Percentiles rank a stretch among this genome's conserved stretches.
phyloP scores from a whole-genome alignment of 2,329 filamentous ascomycete genomes.

The Cladophialophora exuberans region DNA sequence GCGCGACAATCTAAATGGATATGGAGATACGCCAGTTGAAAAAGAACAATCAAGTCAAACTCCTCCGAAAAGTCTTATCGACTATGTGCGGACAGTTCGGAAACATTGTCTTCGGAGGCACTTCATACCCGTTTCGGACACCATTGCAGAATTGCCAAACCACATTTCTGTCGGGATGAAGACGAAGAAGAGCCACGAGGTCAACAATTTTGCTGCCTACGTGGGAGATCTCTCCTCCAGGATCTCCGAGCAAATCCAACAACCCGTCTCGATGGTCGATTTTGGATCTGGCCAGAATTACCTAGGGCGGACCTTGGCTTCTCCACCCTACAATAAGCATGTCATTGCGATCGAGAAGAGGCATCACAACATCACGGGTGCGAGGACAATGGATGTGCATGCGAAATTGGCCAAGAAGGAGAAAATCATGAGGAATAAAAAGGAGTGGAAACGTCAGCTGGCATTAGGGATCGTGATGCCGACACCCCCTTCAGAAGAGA shows the following conservation, averaged over 20 bases:
- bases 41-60: conserved; percentile 42
- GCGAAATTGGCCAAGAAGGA: conserved; percentile 76
- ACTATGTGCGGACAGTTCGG: conserved; percentile 74
- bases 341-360: conserved; percentile 90
- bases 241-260: conserved; percentile 48
- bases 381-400: conserved; percentile 79
- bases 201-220: conserved; percentile 85
- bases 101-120: conserved; percentile 68
- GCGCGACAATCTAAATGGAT: conserved; percentile 67
- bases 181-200: conserved; percentile 92
- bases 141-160: conserved; percentile 57
- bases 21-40: conserved; percentile 15
- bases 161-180: conserved; percentile 89
- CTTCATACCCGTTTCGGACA: conserved; percentile 45
- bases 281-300: conserved; percentile 98
- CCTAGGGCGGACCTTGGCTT: conserved; percentile 83
- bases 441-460: conserved; percentile 47
- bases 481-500: conserved; percentile 9
- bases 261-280: conserved; percentile 77
- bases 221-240: conserved; percentile 68
- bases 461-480: conserved; percentile 7
- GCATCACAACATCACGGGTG: conserved; percentile 82
- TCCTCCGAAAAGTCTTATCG: conserved; percentile 60
- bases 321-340: conserved; percentile 79
- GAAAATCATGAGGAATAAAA: conserved; percentile 79